Evolutionary conservation across 2,329 filamentous ascomycete species (phyloP).

Genomic region (Chaetothyriales sp.): DNA sequence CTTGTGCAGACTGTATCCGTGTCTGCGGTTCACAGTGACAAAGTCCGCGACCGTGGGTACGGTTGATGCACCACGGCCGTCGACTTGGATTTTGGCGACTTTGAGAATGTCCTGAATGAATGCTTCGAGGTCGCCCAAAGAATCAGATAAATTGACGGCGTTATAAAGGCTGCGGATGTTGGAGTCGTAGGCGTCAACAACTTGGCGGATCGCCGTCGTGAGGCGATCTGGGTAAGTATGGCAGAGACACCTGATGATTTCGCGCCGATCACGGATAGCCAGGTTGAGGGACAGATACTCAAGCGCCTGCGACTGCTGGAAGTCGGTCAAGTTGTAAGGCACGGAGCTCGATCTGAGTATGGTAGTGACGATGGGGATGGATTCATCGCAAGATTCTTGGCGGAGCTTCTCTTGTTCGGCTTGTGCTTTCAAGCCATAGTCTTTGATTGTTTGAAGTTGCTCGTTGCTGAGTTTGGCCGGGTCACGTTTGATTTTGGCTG

Average conservation of each 20-base stretch:
- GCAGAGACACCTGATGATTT: conserved; percentile 54
- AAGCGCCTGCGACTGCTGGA: conserved; percentile 50
- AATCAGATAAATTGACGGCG: conserved; percentile 55
- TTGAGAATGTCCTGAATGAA: conserved; percentile 62
- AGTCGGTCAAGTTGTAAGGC: conserved; percentile 36
- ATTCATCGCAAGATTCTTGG: conserved; percentile 36
- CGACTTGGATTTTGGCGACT: conserved; percentile 28
- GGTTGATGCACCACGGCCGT: conserved; percentile 19
- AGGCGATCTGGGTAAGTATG: conserved; percentile 56
- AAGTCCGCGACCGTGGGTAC: conserved; percentile 58
- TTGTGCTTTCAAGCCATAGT: conserved; percentile 41
- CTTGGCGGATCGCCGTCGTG: conserved; percentile 53
- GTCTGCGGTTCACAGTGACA: conserved; percentile 50
- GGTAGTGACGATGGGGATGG: conserved; percentile 50
- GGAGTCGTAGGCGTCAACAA: conserved; percentile 56
- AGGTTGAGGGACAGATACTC: conserved; percentile 61
- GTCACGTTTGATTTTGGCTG: conserved; percentile 50
- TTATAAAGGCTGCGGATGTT: conserved; percentile 61
- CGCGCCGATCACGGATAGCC: conserved; percentile 58
- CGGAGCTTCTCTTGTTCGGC: conserved; percentile 47
- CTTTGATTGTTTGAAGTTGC: conserved; percentile 47
- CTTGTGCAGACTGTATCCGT: conserved; percentile 50
- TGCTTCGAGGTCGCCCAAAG: conserved; percentile 51
- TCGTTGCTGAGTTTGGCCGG: conserved; percentile 47
- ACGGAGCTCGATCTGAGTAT: conserved; percentile 43